Evolutionary conservation across 2,329 filamentous ascomycete species (phyloP).

Genomic region (Leptographium galeiforme): DNA sequence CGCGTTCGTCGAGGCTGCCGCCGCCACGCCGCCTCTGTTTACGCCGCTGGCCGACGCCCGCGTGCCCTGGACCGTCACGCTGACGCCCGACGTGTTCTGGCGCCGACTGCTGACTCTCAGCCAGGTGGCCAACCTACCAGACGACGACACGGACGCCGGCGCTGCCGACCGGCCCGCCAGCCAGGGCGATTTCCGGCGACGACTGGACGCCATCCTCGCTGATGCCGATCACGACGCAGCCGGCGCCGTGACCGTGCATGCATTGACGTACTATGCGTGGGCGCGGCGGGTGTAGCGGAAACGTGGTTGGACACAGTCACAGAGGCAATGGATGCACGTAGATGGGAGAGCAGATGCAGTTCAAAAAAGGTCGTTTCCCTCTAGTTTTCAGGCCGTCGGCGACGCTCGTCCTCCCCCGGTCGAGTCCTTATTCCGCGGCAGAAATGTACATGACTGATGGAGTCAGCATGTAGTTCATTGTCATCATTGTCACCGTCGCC

Average conservation of each 20-base stretch:
- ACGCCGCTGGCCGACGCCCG: slow-evolving; percentile 45
- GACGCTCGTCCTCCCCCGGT: too few relatives aligned
- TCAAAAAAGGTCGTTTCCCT: background rate
- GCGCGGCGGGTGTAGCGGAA: slow-evolving; percentile 28
- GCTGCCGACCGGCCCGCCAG: background rate
- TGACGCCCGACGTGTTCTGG: slow-evolving; percentile 48
- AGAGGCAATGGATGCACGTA: too few relatives aligned
- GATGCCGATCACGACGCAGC: slow-evolving; percentile 46
- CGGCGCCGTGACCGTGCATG: slow-evolving; percentile 51
- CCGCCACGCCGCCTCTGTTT: slow-evolving; percentile 33
- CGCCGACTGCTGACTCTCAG: slow-evolving; percentile 52
- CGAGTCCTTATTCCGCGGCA: slow-evolving; percentile 29
- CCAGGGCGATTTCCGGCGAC: slow-evolving; percentile 31
- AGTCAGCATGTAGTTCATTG: slow-evolving; percentile 9
- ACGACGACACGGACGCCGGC: slow-evolving; percentile 10
- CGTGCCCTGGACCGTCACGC: slow-evolving; percentile 43
- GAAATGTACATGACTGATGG: slow-evolving; percentile 56
- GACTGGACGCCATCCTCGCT: slow-evolving; percentile 40
- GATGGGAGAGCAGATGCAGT: too few relatives aligned
- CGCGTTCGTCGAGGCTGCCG: slow-evolving; percentile 41
- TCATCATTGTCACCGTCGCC: too few relatives aligned
- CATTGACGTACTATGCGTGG: slow-evolving; percentile 50
- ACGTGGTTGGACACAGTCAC: too few relatives aligned
- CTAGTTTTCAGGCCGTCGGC: background rate
- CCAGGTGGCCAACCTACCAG: slow-evolving; percentile 46